Percentiles rank a stretch among this genome's conserved stretches.
phyloP scores from a whole-genome alignment of 179 eudicot species.

The Heliamphora ciliata region DNA sequence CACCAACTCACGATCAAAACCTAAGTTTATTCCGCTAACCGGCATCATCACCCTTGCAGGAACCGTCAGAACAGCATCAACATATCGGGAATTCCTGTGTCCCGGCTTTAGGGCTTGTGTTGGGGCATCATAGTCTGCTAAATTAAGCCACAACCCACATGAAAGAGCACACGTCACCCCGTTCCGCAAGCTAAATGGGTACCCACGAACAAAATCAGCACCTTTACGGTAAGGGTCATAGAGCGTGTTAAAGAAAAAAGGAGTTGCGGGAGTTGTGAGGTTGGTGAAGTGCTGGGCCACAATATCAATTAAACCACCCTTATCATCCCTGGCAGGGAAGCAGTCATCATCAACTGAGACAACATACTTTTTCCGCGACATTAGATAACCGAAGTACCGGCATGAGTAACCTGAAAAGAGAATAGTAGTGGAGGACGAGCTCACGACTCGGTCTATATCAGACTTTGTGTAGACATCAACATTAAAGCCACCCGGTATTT shows the following conservation, averaged over 20 bases:
- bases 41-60: conserved; percentile 73
- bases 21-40: conserved; percentile 78
- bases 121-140: conserved; percentile 95
- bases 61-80: conserved; percentile 86
- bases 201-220: conserved; percentile 94
- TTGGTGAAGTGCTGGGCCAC: conserved; percentile 75
- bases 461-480: conserved; percentile 46
- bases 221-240: conserved; percentile 86
- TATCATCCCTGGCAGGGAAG: conserved; percentile 69
- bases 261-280: conserved; percentile 86
- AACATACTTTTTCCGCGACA: conserved; percentile 71
- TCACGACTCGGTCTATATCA: conserved; percentile 51
- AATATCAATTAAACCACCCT: conserved; percentile 49
- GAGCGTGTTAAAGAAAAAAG: conserved; percentile 89
- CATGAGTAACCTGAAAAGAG: conserved; percentile 85
- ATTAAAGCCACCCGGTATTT: conserved; percentile 59
- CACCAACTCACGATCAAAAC: conserved; percentile 62
- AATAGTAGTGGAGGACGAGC: conserved; percentile 36
- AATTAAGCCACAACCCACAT: conserved; percentile 89
- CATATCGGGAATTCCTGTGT: conserved; percentile 61
- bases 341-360: conserved; percentile 93
- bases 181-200: conserved; percentile 80
- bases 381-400: conserved; percentile 84
- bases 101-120: conserved; percentile 88
- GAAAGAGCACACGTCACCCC: conserved; percentile 86